Base-by-base conservation (phyloP, 371 early-diverging fungal species). In the Mortierella sp. region DNA sequence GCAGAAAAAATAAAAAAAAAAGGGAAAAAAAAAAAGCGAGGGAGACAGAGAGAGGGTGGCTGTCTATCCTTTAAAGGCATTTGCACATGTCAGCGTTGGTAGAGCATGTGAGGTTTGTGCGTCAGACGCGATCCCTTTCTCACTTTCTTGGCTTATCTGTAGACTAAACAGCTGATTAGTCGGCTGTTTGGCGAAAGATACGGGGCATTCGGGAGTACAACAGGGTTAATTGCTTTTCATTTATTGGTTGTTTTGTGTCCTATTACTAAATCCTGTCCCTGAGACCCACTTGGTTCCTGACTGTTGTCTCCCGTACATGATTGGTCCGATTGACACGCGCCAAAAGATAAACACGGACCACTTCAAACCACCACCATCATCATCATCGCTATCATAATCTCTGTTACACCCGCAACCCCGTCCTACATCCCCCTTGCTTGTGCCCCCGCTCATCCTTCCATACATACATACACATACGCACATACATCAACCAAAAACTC, bases 91-190 rank as follows among this genome's bases (percentile, higher is more conserved):
- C 65, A 59, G 60, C n/a, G 62, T 28, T 52, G 58, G 24, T 21
- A 50, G 13, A 19, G 50, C 28, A 19, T 48, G 55, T 36, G 52
- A 32, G 55, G 50, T 48, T n/a, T 32, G 45, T 45, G 45, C 41
- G 48, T 43, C 22, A 28, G 48, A 47, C 58, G 55, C 9, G 32
- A 57, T 41, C 32, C 40, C 62, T 60, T 40, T 21, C 41, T 36
- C 36, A 19, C 55, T 24, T 61, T 13, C 13, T 58, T 21, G 28
- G 57, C 63, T 57, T 70, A 70, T 70, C 57, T 43, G 38, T 70
- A 69, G 69, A 43, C 69, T 15, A 69, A 69, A 62, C 69, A 69
- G 69, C 36, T 69, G 69, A 36, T 64, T 64, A 43, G 33, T 32
- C 53, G 64, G 63, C 24, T 60, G 33, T 50, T 64, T 64, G 48